Evolutionary conservation across 164 flowering plant genomes (phyloP), one percentile per base, ranked within the genome.

Genomic region (Chloranthus sessilifolius): DNA sequence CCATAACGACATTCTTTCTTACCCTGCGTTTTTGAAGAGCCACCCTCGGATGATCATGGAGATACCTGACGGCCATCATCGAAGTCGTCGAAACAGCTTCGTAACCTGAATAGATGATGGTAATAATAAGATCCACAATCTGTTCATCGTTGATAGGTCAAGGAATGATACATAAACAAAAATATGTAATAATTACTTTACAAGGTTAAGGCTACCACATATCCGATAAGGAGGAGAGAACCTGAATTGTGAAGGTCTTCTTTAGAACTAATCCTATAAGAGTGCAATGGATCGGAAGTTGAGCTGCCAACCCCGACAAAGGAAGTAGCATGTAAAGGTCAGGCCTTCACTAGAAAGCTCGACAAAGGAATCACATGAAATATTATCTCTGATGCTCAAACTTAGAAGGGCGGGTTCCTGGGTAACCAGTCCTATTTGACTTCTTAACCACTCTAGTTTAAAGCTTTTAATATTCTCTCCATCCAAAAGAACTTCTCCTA

Each of bases 371-470:
- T n/a, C 98, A 72, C 88, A 92, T 45, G 96, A 88, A 77, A 92
- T 88, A 63, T 92, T 92, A 44, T 91, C 98, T 67, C 72, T 74
- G 35, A 91, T 85, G 64, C 96, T 91, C 70, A 91, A 79, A 69
- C 98, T 88, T 12, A 91, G 74, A 61, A 91, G 71, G n/a, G 98
- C 98, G 64, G 98, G 98, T 53, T 91, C 98, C 74, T 91, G 98
- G 11, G 98, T 91, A 39, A 91, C 98, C 40, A 91, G 65, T 36
- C 98, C 98, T 45, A 91, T 88, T 71, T 81, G 95, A 64, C 96
- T 83, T 65, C 98, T 75, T 44, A 91, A 60, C 98, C 98, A 91
- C 58, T 85, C 96, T 56, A 91, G 64, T 71, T 81, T 85, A 47
- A 91, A 59, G 57, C 78, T 85, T 58, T 83, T 88, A 48, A 91